phyloP scores from a whole-genome alignment of 257 asterid species.

The Solanum bulbocastanum region DNA sequence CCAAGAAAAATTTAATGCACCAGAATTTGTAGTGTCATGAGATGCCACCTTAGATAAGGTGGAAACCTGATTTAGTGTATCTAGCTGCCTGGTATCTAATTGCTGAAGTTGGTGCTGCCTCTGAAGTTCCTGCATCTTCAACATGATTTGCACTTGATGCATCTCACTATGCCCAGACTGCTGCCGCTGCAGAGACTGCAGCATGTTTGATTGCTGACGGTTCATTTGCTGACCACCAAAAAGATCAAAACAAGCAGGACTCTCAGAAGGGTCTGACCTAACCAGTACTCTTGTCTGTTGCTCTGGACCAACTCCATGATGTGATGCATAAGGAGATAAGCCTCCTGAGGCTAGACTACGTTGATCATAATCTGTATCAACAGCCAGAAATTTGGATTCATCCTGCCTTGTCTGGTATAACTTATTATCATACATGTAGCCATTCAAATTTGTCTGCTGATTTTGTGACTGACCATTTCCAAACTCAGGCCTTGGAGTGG shows the following conservation, averaged over 20 bases:
- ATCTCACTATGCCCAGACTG: conserved; percentile 53
- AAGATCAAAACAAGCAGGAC: conserved; percentile 72
- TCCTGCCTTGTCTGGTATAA: conserved; percentile 46
- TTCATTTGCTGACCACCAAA: conserved; percentile 82
- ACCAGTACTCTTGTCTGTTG: conserved; percentile 42
- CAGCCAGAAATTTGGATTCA: conserved; percentile 53
- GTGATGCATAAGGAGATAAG: conserved; percentile 48
- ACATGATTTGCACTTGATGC: conserved; percentile 64
- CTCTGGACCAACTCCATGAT: conserved; percentile 44
- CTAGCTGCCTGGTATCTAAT: conserved; percentile 45
- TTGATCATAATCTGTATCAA: conserved; percentile 48
- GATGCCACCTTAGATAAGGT: conserved; percentile 38
- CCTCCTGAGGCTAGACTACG: conserved; percentile 39
- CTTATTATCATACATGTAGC: conserved; percentile 49
- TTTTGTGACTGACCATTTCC: conserved; percentile 36
- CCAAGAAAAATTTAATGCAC: conserved; percentile 34
- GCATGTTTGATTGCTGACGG: conserved; percentile 56
- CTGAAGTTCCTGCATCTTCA: conserved; percentile 66
- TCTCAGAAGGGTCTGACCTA: conserved; percentile 37
- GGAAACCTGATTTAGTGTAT: conserved; percentile 31
- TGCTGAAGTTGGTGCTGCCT: conserved; percentile 64
- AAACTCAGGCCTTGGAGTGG: conserved; percentile 48
- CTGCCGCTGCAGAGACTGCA: conserved; percentile 64
- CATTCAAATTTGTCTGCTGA: conserved; percentile 58
- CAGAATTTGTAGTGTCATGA: conserved; percentile 41